Conservation (phyloP, 1,284 basidiomycete species). For the Pyrrhoderma noxium region DNA sequence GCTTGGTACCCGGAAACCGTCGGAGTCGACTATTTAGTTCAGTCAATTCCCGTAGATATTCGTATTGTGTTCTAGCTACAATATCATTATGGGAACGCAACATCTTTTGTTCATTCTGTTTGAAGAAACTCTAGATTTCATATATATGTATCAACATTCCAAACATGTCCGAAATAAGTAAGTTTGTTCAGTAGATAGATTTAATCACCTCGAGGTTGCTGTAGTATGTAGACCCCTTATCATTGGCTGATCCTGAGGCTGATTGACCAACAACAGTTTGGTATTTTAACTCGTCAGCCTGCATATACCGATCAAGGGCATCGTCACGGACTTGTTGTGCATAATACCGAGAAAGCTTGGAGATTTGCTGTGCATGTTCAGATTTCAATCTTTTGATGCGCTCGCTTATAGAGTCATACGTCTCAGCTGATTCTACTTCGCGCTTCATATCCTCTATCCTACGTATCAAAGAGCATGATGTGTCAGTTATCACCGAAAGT, state of each 20-base stretch:
- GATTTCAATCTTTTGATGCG: conserved; percentile 33
- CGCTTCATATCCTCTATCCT: conserved; percentile 21
- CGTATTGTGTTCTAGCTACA: conserved; percentile 32
- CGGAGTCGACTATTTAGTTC: conserved; percentile 28
- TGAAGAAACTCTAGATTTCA: conserved; percentile 17
- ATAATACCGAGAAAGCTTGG: conserved; percentile 35
- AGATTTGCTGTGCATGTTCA: conserved; percentile 37
- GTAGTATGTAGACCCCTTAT: conserved; percentile 15
- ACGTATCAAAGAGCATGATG: not conserved
- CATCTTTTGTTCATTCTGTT: conserved; percentile 7
- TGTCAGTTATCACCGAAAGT: too few relatives aligned
- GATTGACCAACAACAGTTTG: conserved; percentile 25
- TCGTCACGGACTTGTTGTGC: conserved; percentile 36
- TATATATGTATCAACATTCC: not conserved
- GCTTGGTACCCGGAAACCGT: conserved; percentile 25
- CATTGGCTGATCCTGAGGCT: not conserved
- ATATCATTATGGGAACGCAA: conserved; percentile 14
- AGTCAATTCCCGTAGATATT: conserved; percentile 32
- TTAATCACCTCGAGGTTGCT: conserved; percentile 15
- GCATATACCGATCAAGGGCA: conserved; percentile 28
- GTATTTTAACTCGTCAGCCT: conserved; percentile 27
- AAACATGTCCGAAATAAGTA: not conserved
- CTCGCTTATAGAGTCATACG: conserved; percentile 26
- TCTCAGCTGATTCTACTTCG: conserved; percentile 22
- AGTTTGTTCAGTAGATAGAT: not conserved